phyloP scores from a whole-genome alignment of 179 eudicot genomes.

The Beta lomatogona region DNA sequence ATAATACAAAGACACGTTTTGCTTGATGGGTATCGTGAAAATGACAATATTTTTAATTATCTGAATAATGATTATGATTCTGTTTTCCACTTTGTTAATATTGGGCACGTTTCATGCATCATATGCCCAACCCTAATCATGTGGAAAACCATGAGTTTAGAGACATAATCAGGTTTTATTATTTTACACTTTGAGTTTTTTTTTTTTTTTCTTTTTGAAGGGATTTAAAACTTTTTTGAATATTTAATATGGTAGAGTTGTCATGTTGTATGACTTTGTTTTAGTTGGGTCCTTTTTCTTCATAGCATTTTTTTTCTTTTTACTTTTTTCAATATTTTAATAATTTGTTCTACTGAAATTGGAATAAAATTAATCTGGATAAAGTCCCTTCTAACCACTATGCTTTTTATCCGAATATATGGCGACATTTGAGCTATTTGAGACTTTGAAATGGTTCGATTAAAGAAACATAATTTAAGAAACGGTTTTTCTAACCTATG shows the following conservation, averaged over 20 bases:
- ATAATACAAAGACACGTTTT: slow-evolving; percentile 28
- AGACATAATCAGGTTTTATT: neutral
- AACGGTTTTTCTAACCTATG: too few species aligned
- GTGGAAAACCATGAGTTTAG: slow-evolving; percentile 13
- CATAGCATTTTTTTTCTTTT: neutral
- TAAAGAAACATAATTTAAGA: too few species aligned
- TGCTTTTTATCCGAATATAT: too few species aligned
- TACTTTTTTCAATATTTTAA: neutral
- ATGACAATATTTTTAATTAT: slow-evolving; percentile 1
- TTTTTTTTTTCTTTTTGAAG: too few species aligned
- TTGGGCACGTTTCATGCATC: slow-evolving; percentile 19
- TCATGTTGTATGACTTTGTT: neutral
- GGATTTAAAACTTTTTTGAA: neutral
- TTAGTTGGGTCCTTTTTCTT: neutral
- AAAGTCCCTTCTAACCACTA: too few species aligned
- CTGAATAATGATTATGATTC: neutral
- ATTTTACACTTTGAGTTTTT: neutral
- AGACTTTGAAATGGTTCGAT: too few species aligned
- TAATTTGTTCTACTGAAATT: neutral
- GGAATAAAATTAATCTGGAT: neutral
- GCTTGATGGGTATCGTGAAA: slow-evolving; percentile 24
- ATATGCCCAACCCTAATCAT: neutral
- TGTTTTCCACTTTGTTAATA: neutral
- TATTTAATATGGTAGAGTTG: neutral
- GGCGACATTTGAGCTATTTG: too few species aligned